These are phyloP conservation scores for Oryza glumipatula DNA, from an alignment of 176 grass and related monocot genomes.

Conservation along the genomic window DNA sequence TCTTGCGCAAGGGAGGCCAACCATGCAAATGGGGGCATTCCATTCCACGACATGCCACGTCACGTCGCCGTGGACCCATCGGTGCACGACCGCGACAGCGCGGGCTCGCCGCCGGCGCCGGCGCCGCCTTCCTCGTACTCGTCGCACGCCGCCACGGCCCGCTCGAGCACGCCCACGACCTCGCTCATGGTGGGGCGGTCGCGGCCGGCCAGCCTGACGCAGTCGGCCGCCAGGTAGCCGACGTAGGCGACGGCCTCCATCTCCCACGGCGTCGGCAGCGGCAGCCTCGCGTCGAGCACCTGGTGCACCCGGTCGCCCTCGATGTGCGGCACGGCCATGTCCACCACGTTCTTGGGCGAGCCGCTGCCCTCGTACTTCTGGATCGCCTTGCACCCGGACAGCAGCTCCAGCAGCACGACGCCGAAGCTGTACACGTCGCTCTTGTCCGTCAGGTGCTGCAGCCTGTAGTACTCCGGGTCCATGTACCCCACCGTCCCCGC, in stretches of 20 bases:
- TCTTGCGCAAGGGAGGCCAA: background rate
- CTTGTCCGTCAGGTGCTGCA: slow-evolving; percentile 86
- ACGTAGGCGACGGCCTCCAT: slow-evolving; percentile 91
- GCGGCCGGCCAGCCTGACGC: slow-evolving; percentile 55
- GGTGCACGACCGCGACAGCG: slow-evolving; percentile 63
- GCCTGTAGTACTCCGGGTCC: slow-evolving; percentile 95
- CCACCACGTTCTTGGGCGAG: slow-evolving; percentile 83
- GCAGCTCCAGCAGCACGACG: slow-evolving; percentile 74
- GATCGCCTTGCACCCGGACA: slow-evolving; percentile 76
- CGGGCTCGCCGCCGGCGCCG: slow-evolving; percentile 9
- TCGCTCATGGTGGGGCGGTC: slow-evolving; percentile 87
- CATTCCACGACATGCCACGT: slow-evolving; percentile 31
- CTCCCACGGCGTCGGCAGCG: slow-evolving; percentile 79
- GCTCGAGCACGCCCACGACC: slow-evolving; percentile 74
- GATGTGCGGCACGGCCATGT: slow-evolving; percentile 73
- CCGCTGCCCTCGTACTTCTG: slow-evolving; percentile 71
- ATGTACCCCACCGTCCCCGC: slow-evolving; percentile 97
- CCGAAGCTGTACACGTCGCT: slow-evolving; percentile 98
- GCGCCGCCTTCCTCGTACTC: slow-evolving; percentile 30
- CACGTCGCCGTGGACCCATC: slow-evolving; percentile 61
- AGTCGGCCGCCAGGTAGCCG: slow-evolving; percentile 72
- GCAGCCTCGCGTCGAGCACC: slow-evolving; percentile 71
- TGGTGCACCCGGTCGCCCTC: slow-evolving; percentile 66
- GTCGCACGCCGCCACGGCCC: slow-evolving; percentile 56
- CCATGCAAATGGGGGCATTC: background rate